Evolutionary conservation across 441 rosid genomes (phyloP).

Genomic region (Populus hybrid): DNA sequence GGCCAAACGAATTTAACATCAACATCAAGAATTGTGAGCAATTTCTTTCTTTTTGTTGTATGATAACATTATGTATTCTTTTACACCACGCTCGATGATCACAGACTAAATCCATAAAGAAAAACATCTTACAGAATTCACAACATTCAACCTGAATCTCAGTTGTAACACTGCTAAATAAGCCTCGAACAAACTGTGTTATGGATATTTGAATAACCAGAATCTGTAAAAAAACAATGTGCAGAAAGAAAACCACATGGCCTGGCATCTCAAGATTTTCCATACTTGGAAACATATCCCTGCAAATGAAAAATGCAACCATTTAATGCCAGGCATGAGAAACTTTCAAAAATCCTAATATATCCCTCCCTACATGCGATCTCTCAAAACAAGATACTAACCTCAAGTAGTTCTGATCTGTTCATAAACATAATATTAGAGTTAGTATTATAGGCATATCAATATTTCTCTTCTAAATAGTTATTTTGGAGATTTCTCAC

Average conservation of each 20-base stretch:
- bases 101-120: background rate
- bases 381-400: slow-evolving; percentile 32
- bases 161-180: slow-evolving; percentile 15
- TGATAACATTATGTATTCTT: background rate
- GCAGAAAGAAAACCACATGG: slow-evolving; percentile 29
- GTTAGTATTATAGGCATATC: too few species aligned
- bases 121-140: slow-evolving; percentile 14
- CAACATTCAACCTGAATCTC: slow-evolving; percentile 23
- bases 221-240: slow-evolving; percentile 25
- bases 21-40: background rate
- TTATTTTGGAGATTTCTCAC: accelerated
- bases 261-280: slow-evolving; percentile 53
- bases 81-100: background rate
- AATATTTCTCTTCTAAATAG: too few species aligned
- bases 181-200: slow-evolving; percentile 19
- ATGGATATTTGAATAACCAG: slow-evolving; percentile 2
- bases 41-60: background rate
- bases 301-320: slow-evolving; percentile 40
- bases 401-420: slow-evolving; percentile 32
- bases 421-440: too few species aligned
- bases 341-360: slow-evolving; percentile 5
- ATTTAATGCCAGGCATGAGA: slow-evolving; percentile 18
- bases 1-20: background rate
- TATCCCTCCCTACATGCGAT: background rate
- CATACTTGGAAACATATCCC: slow-evolving; percentile 71